Conservation (phyloP, 805 yeast species). For the Candida oleophila region DNA sequence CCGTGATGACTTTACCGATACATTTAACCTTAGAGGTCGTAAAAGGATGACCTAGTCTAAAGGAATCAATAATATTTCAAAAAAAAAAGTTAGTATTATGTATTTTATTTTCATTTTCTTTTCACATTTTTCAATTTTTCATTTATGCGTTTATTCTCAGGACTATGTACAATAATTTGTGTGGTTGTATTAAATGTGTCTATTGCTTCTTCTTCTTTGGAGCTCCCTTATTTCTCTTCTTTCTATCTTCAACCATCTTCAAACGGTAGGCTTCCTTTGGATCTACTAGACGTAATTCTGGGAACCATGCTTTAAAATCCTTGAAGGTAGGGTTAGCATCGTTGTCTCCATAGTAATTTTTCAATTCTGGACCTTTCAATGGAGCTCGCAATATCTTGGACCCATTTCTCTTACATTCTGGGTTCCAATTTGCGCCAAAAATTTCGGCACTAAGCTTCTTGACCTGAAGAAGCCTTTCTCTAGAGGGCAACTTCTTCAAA, state of each 20-base stretch:
- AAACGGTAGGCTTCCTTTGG: constrained; percentile 71
- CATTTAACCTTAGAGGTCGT: constrained; percentile 19
- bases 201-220: constrained; percentile 61
- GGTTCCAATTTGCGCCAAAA: constrained; percentile 72
- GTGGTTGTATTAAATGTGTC: not conserved
- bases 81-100: too few relatives aligned
- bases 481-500: constrained; percentile 38
- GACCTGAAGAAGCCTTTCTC: constrained; percentile 52
- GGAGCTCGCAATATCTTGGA: constrained; percentile 65
- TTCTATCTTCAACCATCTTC: constrained; percentile 59
- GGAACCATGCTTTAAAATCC: constrained; percentile 55
- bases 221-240: constrained; percentile 87
- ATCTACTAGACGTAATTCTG: constrained; percentile 53
- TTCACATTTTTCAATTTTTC: too few relatives aligned
- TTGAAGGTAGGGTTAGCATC: constrained; percentile 64
- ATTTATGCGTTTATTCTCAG: not conserved
- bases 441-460: constrained; percentile 62
- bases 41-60: constrained; percentile 5
- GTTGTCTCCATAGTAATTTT: constrained; percentile 68
- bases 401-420: constrained; percentile 66
- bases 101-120: too few relatives aligned
- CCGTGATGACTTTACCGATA: constrained; percentile 27
- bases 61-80: too few relatives aligned
- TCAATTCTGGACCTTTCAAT: constrained; percentile 69
- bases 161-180: constrained; percentile 2